These are phyloP conservation scores for Leishmania gerbilli DNA, from an alignment of 208 protist genomes.

Conservation along the genomic window DNA sequence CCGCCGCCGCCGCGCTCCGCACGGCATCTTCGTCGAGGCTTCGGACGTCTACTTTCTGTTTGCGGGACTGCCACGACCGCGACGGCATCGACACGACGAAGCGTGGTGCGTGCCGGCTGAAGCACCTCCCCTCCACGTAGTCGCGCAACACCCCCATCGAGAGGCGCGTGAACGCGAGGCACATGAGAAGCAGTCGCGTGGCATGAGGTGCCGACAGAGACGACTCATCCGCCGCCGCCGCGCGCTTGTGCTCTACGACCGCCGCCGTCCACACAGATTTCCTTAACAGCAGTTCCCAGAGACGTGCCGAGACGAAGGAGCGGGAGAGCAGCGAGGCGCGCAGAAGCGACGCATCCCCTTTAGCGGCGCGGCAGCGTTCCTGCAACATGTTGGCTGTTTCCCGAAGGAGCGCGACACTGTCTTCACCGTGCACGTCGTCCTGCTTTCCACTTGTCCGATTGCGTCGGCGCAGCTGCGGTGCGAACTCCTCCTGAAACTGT, in stretches of 20 bases:
- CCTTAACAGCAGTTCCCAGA: slow-evolving; percentile 66
- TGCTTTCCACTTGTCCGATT: background rate
- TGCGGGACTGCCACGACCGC: slow-evolving; percentile 17
- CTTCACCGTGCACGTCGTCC: background rate
- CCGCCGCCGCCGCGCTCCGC: background rate
- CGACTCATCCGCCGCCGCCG: background rate
- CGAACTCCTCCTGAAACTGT: slow-evolving; percentile 24
- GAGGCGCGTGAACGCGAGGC: slow-evolving; percentile 44
- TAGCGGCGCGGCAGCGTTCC: slow-evolving; percentile 14
- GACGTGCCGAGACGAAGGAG: slow-evolving; percentile 57
- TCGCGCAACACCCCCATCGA: slow-evolving; percentile 60
- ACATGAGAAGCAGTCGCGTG: slow-evolving; percentile 37
- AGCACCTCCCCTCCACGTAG: slow-evolving; percentile 49
- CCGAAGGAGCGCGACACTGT: slow-evolving; percentile 12
- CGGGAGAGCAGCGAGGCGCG: slow-evolving; percentile 58
- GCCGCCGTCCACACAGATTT: slow-evolving; percentile 59
- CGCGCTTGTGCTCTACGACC: slow-evolving; percentile 28
- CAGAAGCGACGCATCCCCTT: slow-evolving; percentile 33
- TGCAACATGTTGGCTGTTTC: slow-evolving; percentile 26
- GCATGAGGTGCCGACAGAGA: background rate
- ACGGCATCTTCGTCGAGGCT: background rate
- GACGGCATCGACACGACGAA: slow-evolving; percentile 85
- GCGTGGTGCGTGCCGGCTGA: slow-evolving; percentile 65
- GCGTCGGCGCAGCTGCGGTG: slow-evolving; percentile 7
- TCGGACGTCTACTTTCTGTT: background rate